Base-by-base conservation (phyloP, 768 basidiomycete species). In the Rhizopogon vulgaris region DNA sequence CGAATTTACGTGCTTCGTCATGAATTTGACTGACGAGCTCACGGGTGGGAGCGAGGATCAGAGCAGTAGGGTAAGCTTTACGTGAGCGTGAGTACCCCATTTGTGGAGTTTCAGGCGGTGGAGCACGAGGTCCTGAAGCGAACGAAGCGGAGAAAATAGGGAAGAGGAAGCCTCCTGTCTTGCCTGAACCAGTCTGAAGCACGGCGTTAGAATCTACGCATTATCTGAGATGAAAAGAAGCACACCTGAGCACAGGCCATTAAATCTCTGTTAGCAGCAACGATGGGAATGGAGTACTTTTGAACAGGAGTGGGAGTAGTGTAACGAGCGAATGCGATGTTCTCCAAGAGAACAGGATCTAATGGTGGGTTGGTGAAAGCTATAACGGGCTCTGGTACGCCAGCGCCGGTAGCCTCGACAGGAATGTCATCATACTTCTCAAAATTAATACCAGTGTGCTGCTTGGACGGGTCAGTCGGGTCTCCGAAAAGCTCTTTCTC, bases 351-450 rank as follows among this genome's bases (percentile, higher is more conserved):
- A 68, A 94, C 86, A 41, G 89, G 80, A 71, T 99, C 94, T 62
- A 99, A 75, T 56, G 93, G 94, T 41, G 94, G 87, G 62, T 76
- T 82, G 53, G 87, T 87, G 74, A 99, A 99, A 38, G 83, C 79
- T 57, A 69, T 80, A 63, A 97, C 82, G 41, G 96, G 94, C 38
- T 98, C 95, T 55, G 96, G 96, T n/a, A 98, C 95, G 61, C 87
- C 90, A 54, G 85, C 84, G 60, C 96, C 96, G 45, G 95, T 98
- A 34, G 94, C 95, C 73, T 98, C 96, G 60, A 99, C 94, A 57
- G 96, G 96, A 65, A 99, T 99, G 68, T 98, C 95, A 71, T 96
- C 96, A 63, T 98, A 99, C 72, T 96, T 96, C 75, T 99, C 96
- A 66, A 99, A 99, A 75, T 99, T 99, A 75, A 99, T 97, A 57